Evolutionary conservation across 768 basidiomycete genomes (phyloP).

Genomic region (Suillus decipiens): DNA sequence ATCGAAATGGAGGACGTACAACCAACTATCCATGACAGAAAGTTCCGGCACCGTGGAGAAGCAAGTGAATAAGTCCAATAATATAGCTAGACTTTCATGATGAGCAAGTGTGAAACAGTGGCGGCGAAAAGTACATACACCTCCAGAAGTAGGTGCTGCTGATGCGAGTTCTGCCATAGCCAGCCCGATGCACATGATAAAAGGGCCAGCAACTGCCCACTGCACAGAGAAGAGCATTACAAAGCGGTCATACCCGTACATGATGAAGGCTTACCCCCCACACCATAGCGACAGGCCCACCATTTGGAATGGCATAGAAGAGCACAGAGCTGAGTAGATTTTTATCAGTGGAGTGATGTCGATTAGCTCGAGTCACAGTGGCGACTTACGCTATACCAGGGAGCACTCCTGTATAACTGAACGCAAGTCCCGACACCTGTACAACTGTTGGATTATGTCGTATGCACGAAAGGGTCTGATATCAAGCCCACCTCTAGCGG

Average conservation of each 20-base stretch:
- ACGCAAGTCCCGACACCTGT: slow-evolving; percentile 30
- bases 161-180: slow-evolving; percentile 66
- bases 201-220: slow-evolving; percentile 67
- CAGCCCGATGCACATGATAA: slow-evolving; percentile 63
- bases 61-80: slow-evolving; percentile 5
- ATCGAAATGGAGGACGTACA: slow-evolving; percentile 34
- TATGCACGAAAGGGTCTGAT: neutral
- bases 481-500: slow-evolving; percentile 20
- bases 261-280: slow-evolving; percentile 3
- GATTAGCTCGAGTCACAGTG: neutral
- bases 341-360: neutral
- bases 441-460: neutral
- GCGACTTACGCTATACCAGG: slow-evolving; percentile 19
- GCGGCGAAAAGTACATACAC: neutral
- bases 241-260: neutral
- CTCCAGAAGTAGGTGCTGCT: slow-evolving; percentile 2
- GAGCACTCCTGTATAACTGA: slow-evolving; percentile 33
- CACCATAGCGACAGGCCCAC: slow-evolving; percentile 1
- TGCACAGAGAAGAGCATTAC: slow-evolving; percentile 20
- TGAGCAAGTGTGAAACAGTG: slow-evolving; percentile 18
- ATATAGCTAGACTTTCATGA: neutral
- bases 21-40: slow-evolving; percentile 38
- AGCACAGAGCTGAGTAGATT: slow-evolving; percentile 2
- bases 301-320: slow-evolving; percentile 7
- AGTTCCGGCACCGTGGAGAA: neutral